Conservation (phyloP, 2,329 filamentous ascomycete species). For the Pseudocercospora crystallina region DNA sequence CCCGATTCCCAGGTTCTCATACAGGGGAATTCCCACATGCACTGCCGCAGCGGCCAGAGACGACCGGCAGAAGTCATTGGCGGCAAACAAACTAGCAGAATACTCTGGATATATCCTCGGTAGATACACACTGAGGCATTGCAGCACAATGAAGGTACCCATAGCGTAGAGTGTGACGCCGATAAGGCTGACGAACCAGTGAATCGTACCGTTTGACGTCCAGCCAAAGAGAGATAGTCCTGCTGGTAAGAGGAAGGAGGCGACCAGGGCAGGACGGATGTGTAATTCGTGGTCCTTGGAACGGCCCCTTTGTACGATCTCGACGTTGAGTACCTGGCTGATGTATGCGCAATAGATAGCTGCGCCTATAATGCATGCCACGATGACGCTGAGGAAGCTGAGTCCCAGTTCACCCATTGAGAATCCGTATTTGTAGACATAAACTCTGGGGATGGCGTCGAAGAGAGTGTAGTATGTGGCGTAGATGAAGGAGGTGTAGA, state of each 20-base stretch:
- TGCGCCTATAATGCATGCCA: conserved; percentile 30
- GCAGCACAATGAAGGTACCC: conserved; percentile 42
- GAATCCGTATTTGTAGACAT: conserved; percentile 60
- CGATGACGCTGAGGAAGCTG: conserved; percentile 42
- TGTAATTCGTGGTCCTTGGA: conserved; percentile 31
- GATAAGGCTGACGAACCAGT: conserved; percentile 45
- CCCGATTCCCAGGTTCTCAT: conserved; percentile 48
- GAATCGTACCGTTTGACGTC: conserved; percentile 29
- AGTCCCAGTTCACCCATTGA: conserved; percentile 37
- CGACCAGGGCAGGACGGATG: conserved; percentile 33
- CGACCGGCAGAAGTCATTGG: conserved; percentile 58
- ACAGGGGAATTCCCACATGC: conserved; percentile 42
- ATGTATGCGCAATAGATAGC: conserved; percentile 27
- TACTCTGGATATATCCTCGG: conserved; percentile 40
- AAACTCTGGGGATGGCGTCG: conserved; percentile 67
- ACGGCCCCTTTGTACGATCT: conserved; percentile 26
- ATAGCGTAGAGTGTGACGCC: conserved; percentile 42
- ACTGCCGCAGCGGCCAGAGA: conserved; percentile 55
- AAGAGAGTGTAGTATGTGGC: conserved; percentile 63
- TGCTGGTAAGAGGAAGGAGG: conserved; percentile 29
- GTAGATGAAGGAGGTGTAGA: conserved; percentile 64
- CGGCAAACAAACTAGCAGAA: conserved; percentile 60
- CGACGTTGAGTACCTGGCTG: conserved; percentile 29
- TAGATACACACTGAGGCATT: conserved; percentile 43
- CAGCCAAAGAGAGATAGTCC: conserved; percentile 38